Evolutionary conservation across 768 basidiomycete genomes (phyloP), one percentile per base, ranked within the genome.

Genomic region (Tremella mesenterica): DNA sequence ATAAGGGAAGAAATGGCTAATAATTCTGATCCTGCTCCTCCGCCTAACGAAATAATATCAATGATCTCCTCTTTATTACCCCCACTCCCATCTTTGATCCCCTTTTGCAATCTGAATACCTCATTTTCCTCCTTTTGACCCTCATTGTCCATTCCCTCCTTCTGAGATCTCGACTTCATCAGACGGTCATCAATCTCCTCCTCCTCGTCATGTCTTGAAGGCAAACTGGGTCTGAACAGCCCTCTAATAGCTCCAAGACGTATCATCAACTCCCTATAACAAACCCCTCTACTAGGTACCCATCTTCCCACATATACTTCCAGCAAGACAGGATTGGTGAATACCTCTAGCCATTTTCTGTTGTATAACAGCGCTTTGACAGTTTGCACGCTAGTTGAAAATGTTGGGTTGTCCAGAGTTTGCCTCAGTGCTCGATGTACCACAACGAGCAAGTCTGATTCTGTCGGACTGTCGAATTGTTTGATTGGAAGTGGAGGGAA

Each of bases 321-420:
- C 23, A 73, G 44, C 31, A 68, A 45, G 6, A 31, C 44, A 47
- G 60, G 54, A 27, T 59, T 31, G 33, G 44, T 54, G 53, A 73
- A 73, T 4, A 71, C 70, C 44, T 68, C 63, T 36, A 73, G 59
- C 63, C 70, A 73, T 49, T 63, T 58, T 43, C 64, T 58, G n/a
- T 73, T 67, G 45, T 65, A 70, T 39, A 73, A 53, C 16, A 68
- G 41, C 6, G 52, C 52, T 48, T 73, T 73, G 49, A 73, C 65
- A 30, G 56, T 53, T 45, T 73, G 72, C 4, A 71, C 59, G 14
- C 54, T 62, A 2, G 46, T 47, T 5, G 57, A 20, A 36, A 71
- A 58, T 4, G 58, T 55, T 5, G 60, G 54, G n/a, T 59, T 54
- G 2, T 51, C 45, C 7, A 73, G 50, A 0, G 67, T 66, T 0